Evolutionary conservation across 768 basidiomycete species (phyloP), one percentile per base, ranked within the genome.

Genomic region (Mycena polygramma): DNA sequence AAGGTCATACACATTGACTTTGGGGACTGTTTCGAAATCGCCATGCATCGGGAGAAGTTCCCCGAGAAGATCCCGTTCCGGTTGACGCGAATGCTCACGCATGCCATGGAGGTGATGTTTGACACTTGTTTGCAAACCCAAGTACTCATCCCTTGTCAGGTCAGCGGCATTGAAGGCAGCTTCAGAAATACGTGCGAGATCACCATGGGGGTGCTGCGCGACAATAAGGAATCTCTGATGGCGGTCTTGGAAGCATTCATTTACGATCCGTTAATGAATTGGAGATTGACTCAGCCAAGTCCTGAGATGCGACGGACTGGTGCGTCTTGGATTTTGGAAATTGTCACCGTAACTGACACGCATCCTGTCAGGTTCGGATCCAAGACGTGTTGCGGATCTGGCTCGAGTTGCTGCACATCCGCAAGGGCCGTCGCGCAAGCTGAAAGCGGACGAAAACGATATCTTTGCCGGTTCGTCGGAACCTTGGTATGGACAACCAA

Each of bases 31-130:
- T 99, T 98, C 81, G 97, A 99, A 81, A 92, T 98, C 51, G 96
- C 97, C 22, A 97, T 97, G 94, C 93, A 94, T 75, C 93, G 96
- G 76, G 96, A 98, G 81, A 99, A 99, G 82, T 99, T 97, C 86
- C 98, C 98, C 0, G 98, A 99, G 83, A 97, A 93, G 80, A 95
- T 99, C 62, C 98, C 98, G 0, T 99, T 99, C 91, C 90, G 98
- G 46, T 86, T 99, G 71, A 99, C 98, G 13, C 87, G 98, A 74
- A 99, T 99, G 98, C 88, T 99, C 61, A 97, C 96, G 14, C 95
- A 98, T 78, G 98, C 98, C 15, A 99, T 99, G 98, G 98, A 99
- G 89, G 96, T 95, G 15, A 74, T 76, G 15, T 10, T 57, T 7
- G 49, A 19, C 17, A 48, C 36, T 30, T 49, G 20, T 48, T 39